Evolutionary conservation across 768 basidiomycete genomes (phyloP).

Genomic region (Suillus sp.): DNA sequence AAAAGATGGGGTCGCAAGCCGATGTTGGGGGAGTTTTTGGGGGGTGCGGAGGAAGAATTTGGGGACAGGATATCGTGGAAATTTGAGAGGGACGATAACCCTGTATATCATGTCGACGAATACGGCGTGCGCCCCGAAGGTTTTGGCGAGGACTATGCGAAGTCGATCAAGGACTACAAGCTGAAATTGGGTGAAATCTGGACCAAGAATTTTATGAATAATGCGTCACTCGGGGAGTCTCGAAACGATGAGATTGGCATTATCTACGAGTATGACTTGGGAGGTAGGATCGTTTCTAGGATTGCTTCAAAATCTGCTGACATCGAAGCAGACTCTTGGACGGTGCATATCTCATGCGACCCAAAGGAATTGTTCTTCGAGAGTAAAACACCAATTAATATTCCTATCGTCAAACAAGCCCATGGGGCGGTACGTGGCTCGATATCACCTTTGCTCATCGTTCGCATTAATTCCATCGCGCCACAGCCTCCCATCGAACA

Average conservation of each 20-base stretch:
- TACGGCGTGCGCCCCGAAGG: background rate
- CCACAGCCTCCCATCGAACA: conserved; percentile 29
- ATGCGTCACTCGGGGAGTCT: conserved; percentile 29
- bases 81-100: conserved; percentile 18
- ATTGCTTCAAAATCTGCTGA: background rate
- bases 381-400: conserved; percentile 17
- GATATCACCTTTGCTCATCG: background rate
- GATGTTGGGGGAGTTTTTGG: conserved; percentile 21
- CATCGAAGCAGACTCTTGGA: conserved; percentile 25
- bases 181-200: conserved; percentile 29
- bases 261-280: conserved; percentile 28
- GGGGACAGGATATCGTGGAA: conserved; percentile 18
- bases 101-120: conserved; percentile 21
- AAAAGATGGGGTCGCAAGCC: conserved; percentile 25
- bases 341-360: conserved; percentile 30
- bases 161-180: conserved; percentile 25
- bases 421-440: conserved; percentile 23
- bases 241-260: conserved; percentile 25
- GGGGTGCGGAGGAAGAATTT: conserved; percentile 8
- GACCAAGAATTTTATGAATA: conserved; percentile 21
- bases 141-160: conserved; percentile 13
- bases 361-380: conserved; percentile 16
- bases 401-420: conserved; percentile 25
- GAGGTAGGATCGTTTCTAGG: conserved; percentile 13
- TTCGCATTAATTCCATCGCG: background rate